Percentiles rank a stretch among this genome's conserved stretches.
Evolutionary conservation across 2,329 filamentous ascomycete genomes (phyloP).

Genomic region (Stenocarpella maydis): DNA sequence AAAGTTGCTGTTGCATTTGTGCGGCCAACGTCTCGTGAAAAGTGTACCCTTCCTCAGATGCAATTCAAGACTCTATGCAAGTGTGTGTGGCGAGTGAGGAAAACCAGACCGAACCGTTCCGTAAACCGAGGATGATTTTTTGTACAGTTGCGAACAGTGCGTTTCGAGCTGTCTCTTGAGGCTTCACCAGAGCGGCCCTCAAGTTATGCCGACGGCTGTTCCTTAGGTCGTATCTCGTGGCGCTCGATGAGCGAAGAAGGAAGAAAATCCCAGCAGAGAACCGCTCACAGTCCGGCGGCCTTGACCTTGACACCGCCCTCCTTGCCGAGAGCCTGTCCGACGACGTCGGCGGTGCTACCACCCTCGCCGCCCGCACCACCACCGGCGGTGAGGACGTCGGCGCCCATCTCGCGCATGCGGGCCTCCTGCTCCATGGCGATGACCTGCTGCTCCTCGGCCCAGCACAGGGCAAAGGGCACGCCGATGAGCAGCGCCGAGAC

Average conservation of each 20-base stretch:
- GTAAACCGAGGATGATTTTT: not conserved
- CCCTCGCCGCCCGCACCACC: constrained; percentile 46
- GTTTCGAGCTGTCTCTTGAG: not conserved
- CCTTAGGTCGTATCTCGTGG: not conserved
- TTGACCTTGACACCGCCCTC: constrained; percentile 55
- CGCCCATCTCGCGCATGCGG: constrained; percentile 91
- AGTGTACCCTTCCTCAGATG: not conserved
- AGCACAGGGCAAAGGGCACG: constrained; percentile 92
- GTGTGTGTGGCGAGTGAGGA: not conserved
- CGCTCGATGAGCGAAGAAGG: not conserved
- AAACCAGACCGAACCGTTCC: not conserved
- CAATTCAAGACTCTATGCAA: not conserved
- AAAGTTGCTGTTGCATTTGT: not conserved
- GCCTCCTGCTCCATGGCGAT: constrained; percentile 98
- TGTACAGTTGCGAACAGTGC: constrained; percentile 17
- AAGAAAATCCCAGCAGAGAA: not conserved
- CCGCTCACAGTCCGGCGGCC: constrained; percentile 57
- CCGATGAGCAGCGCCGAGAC: constrained; percentile 89
- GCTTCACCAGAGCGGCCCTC: not conserved
- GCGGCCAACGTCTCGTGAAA: constrained; percentile 1
- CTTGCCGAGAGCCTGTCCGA: constrained; percentile 59
- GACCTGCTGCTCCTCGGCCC: constrained; percentile 95
- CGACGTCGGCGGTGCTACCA: constrained; percentile 55
- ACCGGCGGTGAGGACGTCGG: constrained; percentile 69
- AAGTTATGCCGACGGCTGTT: not conserved